A percentile compares a stretch with the other conserved stretches of the same genome.
These are phyloP conservation scores for Phytophthora hybrid DNA, from an alignment of 352 stramenopile genomes.

Conservation along the genomic window DNA sequence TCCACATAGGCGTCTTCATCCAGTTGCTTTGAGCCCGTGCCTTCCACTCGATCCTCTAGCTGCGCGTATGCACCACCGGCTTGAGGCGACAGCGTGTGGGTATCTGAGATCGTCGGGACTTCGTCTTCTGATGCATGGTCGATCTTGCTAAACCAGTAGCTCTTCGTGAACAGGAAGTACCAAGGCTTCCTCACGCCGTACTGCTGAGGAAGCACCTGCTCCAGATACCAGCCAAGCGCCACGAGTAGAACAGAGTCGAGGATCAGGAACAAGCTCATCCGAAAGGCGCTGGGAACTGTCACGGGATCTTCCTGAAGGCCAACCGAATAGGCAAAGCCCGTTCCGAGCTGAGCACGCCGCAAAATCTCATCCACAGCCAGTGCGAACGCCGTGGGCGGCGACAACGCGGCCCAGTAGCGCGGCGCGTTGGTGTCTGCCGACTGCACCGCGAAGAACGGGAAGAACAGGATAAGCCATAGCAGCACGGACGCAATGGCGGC, in stretches of 20 bases:
- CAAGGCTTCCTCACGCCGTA: constrained; percentile 91
- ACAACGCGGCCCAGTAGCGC: constrained; percentile 65
- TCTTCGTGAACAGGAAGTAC: constrained; percentile 87
- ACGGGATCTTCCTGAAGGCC: constrained; percentile 47
- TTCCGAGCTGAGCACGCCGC: constrained; percentile 65
- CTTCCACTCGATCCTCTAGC: constrained; percentile 10
- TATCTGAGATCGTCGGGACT: constrained; percentile 5
- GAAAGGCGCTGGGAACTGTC: constrained; percentile 52
- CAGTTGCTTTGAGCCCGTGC: not conserved
- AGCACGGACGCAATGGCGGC: constrained; percentile 72
- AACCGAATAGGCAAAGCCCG: constrained; percentile 67
- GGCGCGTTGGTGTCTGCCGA: constrained; percentile 41
- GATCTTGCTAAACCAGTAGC: constrained; percentile 47
- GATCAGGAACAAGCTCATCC: constrained; percentile 71
- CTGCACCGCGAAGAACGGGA: constrained; percentile 76
- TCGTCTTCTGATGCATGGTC: constrained; percentile 2
- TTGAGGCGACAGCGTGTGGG: constrained; percentile 28
- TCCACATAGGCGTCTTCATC: constrained; percentile 39
- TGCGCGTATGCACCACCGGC: constrained; percentile 31
- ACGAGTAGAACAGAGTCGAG: constrained; percentile 89
- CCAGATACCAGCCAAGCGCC: constrained; percentile 91
- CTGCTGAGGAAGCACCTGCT: constrained; percentile 92
- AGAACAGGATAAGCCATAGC: constrained; percentile 78
- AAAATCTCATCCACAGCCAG: constrained; percentile 70
- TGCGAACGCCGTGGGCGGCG: constrained; percentile 71